Conservation (phyloP, 2,329 filamentous ascomycete species). For the Grosmannia penicillata region DNA sequence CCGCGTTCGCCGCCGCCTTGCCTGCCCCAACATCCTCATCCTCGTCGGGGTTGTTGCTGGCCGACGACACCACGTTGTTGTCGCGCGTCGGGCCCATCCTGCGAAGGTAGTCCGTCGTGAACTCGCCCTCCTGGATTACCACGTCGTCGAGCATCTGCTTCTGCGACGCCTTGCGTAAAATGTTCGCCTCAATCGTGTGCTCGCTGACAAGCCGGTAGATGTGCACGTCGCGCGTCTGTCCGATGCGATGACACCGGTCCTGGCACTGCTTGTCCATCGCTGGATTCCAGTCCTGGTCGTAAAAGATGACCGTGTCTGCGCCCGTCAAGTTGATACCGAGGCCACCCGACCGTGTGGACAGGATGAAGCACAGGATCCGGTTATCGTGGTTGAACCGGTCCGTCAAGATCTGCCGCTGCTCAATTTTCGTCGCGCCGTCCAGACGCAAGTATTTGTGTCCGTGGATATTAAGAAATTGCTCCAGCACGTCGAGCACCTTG, state of each 20-base stretch:
- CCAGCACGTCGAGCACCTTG: slow-evolving; percentile 90
- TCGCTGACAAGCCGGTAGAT: slow-evolving; percentile 92
- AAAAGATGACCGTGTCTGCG: slow-evolving; percentile 96
- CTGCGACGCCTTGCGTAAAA: slow-evolving; percentile 88
- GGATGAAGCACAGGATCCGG: slow-evolving; percentile 85
- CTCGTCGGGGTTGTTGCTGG: too few relatives aligned
- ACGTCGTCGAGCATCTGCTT: slow-evolving; percentile 97
- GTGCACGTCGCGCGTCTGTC: slow-evolving; percentile 92
- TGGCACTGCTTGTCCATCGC: slow-evolving; percentile 99
- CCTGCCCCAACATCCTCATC: slow-evolving; percentile 48
- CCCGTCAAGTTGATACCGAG: slow-evolving; percentile 94
- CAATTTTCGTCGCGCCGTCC: slow-evolving; percentile 91
- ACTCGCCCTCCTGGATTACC: slow-evolving; percentile 94
- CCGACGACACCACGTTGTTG: too few relatives aligned
- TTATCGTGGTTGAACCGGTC: slow-evolving; percentile 94
- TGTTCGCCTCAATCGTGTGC: slow-evolving; percentile 95
- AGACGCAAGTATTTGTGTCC: slow-evolving; percentile 92
- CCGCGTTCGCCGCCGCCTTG: slow-evolving; percentile 33
- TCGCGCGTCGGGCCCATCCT: too few relatives aligned
- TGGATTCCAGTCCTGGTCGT: slow-evolving; percentile 98
- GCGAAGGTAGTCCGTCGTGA: slow-evolving; percentile 93
- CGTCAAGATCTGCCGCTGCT: slow-evolving; percentile 86
- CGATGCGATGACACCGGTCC: slow-evolving; percentile 91
- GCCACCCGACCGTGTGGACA: slow-evolving; percentile 87
- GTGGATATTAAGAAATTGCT: slow-evolving; percentile 96